Conservation (phyloP, 169 alveolate genomes). For the Toxoplasma gondii region DNA sequence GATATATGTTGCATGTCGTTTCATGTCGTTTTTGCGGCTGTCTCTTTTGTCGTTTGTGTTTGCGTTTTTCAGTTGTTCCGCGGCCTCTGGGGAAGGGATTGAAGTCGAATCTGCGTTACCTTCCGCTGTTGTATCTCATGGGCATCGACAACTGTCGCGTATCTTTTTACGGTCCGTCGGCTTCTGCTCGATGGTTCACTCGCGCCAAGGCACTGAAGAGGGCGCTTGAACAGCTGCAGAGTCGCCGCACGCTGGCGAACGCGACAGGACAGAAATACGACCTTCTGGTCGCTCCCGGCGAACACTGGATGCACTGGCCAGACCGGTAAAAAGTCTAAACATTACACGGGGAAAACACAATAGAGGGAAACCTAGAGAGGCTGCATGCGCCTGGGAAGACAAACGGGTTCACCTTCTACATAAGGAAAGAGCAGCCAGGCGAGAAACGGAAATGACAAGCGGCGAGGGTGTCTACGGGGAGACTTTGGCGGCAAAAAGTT, state of each 20-base stretch:
- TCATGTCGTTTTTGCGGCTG: no score
- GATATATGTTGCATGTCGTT: no score
- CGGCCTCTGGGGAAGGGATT: slow-evolving; percentile 59
- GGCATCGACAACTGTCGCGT: slow-evolving; percentile 66
- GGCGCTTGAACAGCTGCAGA: slow-evolving; percentile 48
- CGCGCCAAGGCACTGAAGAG: slow-evolving; percentile 62
- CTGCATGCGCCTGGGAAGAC: no score
- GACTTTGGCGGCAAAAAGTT: no score
- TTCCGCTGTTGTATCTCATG: slow-evolving; percentile 63
- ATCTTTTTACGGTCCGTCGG: slow-evolving; percentile 41
- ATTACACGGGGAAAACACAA: not conserved
- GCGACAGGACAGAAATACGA: slow-evolving; percentile 64
- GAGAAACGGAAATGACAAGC: no score
- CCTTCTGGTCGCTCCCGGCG: slow-evolving; percentile 64
- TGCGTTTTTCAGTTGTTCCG: slow-evolving; percentile 50
- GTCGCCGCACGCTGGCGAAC: slow-evolving; percentile 60
- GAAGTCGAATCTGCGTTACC: slow-evolving; percentile 51
- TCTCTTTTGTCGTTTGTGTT: not conserved
- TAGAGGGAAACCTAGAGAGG: no score
- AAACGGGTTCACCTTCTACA: no score
- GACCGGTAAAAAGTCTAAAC: slow-evolving; percentile 39
- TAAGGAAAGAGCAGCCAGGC: no score
- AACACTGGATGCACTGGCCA: slow-evolving; percentile 72
- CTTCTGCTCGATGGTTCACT: slow-evolving; percentile 60
- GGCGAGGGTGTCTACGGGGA: no score